Evolutionary conservation across 306 rosid species (phyloP), one percentile per base, ranked within the genome.

Genomic region (Cicer pinnatifidum): DNA sequence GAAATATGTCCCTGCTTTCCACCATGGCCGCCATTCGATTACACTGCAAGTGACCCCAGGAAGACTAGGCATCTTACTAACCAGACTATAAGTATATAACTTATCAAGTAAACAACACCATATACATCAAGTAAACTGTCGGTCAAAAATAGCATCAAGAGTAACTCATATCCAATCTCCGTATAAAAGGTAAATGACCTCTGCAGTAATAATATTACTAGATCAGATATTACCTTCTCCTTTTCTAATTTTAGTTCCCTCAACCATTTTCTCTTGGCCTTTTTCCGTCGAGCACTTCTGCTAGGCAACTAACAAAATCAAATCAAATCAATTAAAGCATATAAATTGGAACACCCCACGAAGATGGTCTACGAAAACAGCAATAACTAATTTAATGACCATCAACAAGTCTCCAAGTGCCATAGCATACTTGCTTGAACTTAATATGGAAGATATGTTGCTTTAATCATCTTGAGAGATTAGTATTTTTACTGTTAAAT

Each of bases 281-380:
- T 95, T 74, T 90, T 91, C 71, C 97, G 93, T 7, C 93, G 96
- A 64, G 93, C 88, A 80, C 96, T 92, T 82, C 99, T 90, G 87
- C 97, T 83, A 16, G 93, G 89, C 63, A 79, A 10, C 99, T 94
- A 78, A 56, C 28, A 75, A 75, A 70, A 74, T 71, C 75, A 77
- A 72, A 63, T 8, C 57, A 64, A 73, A 41, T 17, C 1, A 57
- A 33, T 13, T 6, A 1, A 37, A 66, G 51, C 8, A 7, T 37
- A 51, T 6, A 54, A 19, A 57, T 15, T 45, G 40, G 75, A 39
- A 44, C 58, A 33, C 50, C 33, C 37, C 58, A 0, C 2, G 44
- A 40, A 67, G 73, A 67, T 47, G 15, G 70, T 67, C 40, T 80
- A 51, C 52, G 12, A 71, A 78, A 57, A 48, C 11, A 16, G 39